Evolutionary conservation across 2,329 filamentous ascomycete species (phyloP).

Genomic region (Alternaria consortialis): DNA sequence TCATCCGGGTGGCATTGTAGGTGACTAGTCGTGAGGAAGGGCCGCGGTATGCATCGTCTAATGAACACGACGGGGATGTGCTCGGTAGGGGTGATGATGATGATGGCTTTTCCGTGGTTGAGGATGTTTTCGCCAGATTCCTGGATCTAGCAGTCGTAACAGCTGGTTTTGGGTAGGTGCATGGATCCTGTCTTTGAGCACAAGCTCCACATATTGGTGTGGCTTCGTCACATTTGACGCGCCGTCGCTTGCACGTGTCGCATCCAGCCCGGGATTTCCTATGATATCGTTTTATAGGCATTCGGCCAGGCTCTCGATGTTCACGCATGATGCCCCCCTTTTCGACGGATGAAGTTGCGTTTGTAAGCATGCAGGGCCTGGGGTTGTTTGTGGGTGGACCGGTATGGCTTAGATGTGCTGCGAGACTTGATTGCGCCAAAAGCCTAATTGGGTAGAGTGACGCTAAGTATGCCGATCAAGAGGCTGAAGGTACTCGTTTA

Average conservation of each 20-base stretch:
- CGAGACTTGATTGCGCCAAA: too few species aligned
- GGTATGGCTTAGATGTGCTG: too few species aligned
- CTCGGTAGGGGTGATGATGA: not conserved
- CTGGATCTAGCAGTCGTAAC: not conserved
- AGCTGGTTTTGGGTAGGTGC: not conserved
- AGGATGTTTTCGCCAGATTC: not conserved
- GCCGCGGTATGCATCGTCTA: not conserved
- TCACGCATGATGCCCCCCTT: too few species aligned
- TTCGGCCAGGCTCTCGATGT: too few species aligned
- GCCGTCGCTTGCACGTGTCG: conserved; percentile 3
- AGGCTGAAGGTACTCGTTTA: too few species aligned
- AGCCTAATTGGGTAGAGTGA: too few species aligned
- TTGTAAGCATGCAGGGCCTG: too few species aligned
- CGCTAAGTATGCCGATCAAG: too few species aligned
- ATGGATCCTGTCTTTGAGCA: not conserved
- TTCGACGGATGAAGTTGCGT: too few species aligned
- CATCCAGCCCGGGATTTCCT: conserved; percentile 3
- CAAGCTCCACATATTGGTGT: conserved; percentile 1
- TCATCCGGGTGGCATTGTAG: not conserved
- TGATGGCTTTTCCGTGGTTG: not conserved
- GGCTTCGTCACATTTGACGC: conserved; percentile 4
- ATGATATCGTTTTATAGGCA: not conserved
- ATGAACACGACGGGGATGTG: not conserved
- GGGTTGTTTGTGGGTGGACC: too few species aligned
- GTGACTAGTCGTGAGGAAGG: not conserved